These are phyloP conservation scores for Purshia tridentata DNA, from an alignment of 306 rosid genomes.

Conservation along the genomic window DNA sequence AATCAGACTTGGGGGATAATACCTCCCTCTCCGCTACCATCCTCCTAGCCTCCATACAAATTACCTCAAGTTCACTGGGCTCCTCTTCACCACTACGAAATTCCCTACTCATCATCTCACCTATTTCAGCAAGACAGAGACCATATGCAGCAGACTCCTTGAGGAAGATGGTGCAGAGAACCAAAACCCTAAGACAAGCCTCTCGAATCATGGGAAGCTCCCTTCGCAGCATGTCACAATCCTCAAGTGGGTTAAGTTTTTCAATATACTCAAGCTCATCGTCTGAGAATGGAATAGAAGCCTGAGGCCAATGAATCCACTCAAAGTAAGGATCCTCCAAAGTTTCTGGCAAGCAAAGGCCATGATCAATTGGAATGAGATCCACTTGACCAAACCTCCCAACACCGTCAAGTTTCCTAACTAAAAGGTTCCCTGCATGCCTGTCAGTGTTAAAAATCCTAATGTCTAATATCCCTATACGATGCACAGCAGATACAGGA, in stretches of 20 bases:
- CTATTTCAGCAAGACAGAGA: slow-evolving; percentile 89
- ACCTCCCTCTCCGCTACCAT: slow-evolving; percentile 64
- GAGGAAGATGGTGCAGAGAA: slow-evolving; percentile 86
- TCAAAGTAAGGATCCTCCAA: slow-evolving; percentile 97
- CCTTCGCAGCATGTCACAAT: slow-evolving; percentile 68
- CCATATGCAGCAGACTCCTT: slow-evolving; percentile 78
- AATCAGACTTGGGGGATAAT: slow-evolving; percentile 53
- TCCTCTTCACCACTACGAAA: slow-evolving; percentile 84
- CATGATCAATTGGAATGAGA: slow-evolving; percentile 94
- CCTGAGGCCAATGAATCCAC: slow-evolving; percentile 99
- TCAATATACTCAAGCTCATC: slow-evolving; percentile 82
- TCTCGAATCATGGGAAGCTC: slow-evolving; percentile 97
- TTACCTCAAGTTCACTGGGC: slow-evolving; percentile 91
- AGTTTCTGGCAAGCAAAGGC: slow-evolving; percentile 91
- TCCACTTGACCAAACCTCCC: slow-evolving; percentile 90
- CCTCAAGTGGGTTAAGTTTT: slow-evolving; percentile 54
- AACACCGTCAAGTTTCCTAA: slow-evolving; percentile 71
- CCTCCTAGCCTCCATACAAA: slow-evolving; percentile 83
- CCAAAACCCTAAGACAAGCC: slow-evolving; percentile 85
- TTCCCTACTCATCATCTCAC: slow-evolving; percentile 98
- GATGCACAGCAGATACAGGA: slow-evolving; percentile 90
- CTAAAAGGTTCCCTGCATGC: slow-evolving; percentile 95
- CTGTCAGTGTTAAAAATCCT: slow-evolving; percentile 97
- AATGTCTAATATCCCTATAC: slow-evolving; percentile 90
- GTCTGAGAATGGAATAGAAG: slow-evolving; percentile 90